phyloP scores from a whole-genome alignment of 1,284 basidiomycete genomes.

The Marasmius fiardii region DNA sequence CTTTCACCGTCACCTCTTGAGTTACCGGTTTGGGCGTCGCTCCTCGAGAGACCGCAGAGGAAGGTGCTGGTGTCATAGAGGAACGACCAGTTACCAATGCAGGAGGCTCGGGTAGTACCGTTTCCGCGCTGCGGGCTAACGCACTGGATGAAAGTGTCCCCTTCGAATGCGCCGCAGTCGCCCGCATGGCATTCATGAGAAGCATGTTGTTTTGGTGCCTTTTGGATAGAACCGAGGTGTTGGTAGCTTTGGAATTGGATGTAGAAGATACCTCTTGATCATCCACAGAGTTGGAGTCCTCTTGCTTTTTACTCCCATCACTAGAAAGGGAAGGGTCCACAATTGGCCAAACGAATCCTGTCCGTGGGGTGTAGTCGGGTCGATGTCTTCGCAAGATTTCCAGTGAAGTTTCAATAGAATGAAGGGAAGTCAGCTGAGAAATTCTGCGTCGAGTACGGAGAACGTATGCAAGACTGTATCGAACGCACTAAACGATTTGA shows the following conservation, averaged over 20 bases:
- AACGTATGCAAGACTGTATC: conserved; percentile 1
- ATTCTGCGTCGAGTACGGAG: neutral
- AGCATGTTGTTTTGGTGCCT: conserved; percentile 65
- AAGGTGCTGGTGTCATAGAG: conserved; percentile 54
- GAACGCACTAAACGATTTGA: conserved; percentile 75
- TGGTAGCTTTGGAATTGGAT: conserved; percentile 23
- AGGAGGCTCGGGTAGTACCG: conserved; percentile 35
- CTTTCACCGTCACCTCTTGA: conserved; percentile 45
- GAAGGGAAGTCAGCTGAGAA: conserved; percentile 63
- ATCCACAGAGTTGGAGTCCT: conserved; percentile 27
- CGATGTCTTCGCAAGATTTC: conserved; percentile 65
- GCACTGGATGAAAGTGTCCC: conserved; percentile 39
- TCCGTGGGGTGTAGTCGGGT: conserved; percentile 75
- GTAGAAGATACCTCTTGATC: conserved; percentile 20
- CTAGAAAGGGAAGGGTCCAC: conserved; percentile 47
- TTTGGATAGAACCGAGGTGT: conserved; percentile 31
- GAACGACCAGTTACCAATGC: conserved; percentile 37
- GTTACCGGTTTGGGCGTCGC: conserved; percentile 40
- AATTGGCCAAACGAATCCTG: conserved; percentile 79
- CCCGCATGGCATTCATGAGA: conserved; percentile 70
- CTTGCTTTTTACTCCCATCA: conserved; percentile 44
- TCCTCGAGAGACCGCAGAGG: conserved; percentile 30
- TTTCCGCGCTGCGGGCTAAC: conserved; percentile 30
- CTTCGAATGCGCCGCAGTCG: conserved; percentile 67
- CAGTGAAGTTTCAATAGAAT: conserved; percentile 70